Evolutionary conservation across 2,329 filamentous ascomycete species (phyloP).

Genomic region (Trichoderma koningiopsis): DNA sequence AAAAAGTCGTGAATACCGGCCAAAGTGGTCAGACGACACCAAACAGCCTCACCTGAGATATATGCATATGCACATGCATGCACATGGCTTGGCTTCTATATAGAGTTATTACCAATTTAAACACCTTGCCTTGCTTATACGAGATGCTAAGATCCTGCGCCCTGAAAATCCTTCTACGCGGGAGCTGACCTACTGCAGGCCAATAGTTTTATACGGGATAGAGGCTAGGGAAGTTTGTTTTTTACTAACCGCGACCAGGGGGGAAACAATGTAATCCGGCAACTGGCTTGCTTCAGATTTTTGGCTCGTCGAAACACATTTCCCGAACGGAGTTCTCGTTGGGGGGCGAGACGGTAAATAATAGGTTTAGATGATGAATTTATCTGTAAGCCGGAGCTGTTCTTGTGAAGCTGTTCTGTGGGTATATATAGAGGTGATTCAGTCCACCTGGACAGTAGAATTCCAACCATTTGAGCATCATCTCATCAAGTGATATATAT

Average conservation of each 20-base stretch:
- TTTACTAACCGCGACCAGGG: not conserved
- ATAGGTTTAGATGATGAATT: too few species aligned
- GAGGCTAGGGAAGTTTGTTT: not conserved
- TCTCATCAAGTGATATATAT: not conserved
- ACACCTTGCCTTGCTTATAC: not conserved
- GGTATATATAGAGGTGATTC: slow-evolving; percentile 3
- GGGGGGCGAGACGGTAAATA: not conserved
- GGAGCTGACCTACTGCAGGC: not conserved
- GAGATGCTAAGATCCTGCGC: not conserved
- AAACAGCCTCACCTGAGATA: not conserved
- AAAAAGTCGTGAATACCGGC: not conserved
- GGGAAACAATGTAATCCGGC: not conserved
- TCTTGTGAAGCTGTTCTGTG: not conserved
- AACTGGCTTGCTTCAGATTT: too few species aligned
- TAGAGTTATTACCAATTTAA: not conserved
- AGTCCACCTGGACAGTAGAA: not conserved
- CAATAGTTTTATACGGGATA: not conserved
- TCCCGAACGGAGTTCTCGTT: not conserved
- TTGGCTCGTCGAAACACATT: not conserved
- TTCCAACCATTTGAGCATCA: not conserved
- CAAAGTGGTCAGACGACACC: not conserved
- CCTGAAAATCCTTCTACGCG: not conserved
- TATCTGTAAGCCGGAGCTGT: not conserved
- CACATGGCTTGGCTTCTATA: not conserved
- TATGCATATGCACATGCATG: not conserved